phyloP scores from a whole-genome alignment of 129 eudicot genomes.

The Flaveria robusta region DNA sequence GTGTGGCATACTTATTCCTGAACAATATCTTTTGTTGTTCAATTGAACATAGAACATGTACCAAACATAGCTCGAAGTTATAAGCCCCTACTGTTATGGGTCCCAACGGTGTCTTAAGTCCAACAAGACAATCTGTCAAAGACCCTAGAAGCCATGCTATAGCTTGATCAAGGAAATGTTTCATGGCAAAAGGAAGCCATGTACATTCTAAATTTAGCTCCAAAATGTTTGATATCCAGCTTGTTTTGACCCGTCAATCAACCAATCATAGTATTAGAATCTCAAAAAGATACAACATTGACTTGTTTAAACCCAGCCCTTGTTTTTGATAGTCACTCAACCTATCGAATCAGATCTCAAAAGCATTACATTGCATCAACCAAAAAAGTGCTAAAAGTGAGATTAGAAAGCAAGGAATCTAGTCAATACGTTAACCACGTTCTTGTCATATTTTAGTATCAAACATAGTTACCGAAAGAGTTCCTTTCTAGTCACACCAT shows the following conservation, averaged over 20 bases:
- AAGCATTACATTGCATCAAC: neutral
- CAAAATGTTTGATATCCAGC: neutral
- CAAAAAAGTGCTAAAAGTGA: conserved; percentile 1
- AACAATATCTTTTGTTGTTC: no score
- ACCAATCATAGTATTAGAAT: neutral
- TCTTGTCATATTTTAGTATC: neutral
- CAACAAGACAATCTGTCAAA: no score
- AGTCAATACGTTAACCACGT: neutral
- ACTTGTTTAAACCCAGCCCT: no score
- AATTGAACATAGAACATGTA: no score
- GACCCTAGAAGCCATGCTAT: no score
- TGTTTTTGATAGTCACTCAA: no score
- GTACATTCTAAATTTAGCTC: no score
- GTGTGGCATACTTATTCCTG: neutral
- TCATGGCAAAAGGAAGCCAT: no score
- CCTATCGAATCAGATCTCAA: neutral
- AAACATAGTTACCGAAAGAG: neutral
- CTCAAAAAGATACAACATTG: neutral
- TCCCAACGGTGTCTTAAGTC: no score
- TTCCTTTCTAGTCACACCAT: neutral
- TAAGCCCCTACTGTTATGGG: no score
- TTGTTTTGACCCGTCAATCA: neutral
- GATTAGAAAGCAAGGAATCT: conserved; percentile 60
- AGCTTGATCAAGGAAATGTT: no score
- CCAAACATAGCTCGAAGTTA: no score